Evolutionary conservation across 2,329 filamentous ascomycete genomes (phyloP).

Genomic region (Aspergillus ustus): DNA sequence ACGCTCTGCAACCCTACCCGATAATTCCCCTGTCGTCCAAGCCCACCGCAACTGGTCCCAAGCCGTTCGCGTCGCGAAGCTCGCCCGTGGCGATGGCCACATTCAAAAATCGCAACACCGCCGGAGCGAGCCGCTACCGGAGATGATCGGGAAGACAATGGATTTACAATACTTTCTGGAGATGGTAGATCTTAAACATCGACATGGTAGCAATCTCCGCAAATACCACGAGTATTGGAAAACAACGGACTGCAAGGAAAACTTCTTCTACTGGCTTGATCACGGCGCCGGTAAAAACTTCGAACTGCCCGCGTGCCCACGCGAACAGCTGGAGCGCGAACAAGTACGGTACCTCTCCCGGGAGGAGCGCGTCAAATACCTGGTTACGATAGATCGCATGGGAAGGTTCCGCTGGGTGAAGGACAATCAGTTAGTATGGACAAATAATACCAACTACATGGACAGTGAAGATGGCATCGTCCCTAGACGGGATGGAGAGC

Average conservation of each 20-base stretch:
- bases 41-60: constrained; percentile 78
- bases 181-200: constrained; percentile 85
- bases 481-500: constrained; percentile 38
- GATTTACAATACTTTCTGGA: constrained; percentile 83
- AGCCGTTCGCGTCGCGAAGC: constrained; percentile 69
- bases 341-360: constrained; percentile 81
- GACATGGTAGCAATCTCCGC: constrained; percentile 81
- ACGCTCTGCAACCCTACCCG: constrained; percentile 39
- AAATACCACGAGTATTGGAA: constrained; percentile 88
- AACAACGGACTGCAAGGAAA: constrained; percentile 73
- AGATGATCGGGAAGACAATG: constrained; percentile 76
- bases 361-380: constrained; percentile 80
- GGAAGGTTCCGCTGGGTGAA: constrained; percentile 87
- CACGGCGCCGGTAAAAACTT: constrained; percentile 73
- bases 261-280: constrained; percentile 95
- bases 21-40: constrained; percentile 33
- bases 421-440: constrained; percentile 77
- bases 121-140: constrained; percentile 57
- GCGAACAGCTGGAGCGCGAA: constrained; percentile 75
- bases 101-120: constrained; percentile 28
- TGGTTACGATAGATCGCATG: constrained; percentile 74
- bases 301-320: constrained; percentile 72
- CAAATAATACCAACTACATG: constrained; percentile 68
- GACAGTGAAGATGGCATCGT: constrained; percentile 81
- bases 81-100: constrained; percentile 71